Evolutionary conservation across 2,329 filamentous ascomycete species (phyloP).

Genomic region (Metarhizium brunneum): DNA sequence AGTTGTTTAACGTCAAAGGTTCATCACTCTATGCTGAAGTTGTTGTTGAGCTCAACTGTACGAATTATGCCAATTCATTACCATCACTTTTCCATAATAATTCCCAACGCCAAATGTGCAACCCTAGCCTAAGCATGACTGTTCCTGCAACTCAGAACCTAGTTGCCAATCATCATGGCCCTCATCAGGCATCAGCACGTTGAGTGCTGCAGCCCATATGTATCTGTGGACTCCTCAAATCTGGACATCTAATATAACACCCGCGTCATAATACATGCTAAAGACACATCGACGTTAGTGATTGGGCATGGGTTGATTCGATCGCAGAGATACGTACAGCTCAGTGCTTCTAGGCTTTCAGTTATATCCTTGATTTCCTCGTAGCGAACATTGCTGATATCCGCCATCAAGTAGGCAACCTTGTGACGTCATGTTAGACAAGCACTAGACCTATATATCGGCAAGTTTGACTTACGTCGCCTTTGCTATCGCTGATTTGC

Average conservation of each 20-base stretch:
- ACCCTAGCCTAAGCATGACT: neutral
- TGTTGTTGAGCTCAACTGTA: constrained; percentile 6
- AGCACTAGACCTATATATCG: neutral
- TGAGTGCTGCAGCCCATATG: neutral
- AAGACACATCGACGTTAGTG: neutral
- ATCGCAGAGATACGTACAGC: constrained; percentile 46
- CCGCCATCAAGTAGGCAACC: constrained; percentile 94
- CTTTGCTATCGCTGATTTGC: constrained; percentile 93
- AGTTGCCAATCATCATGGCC: neutral
- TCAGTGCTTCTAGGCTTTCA: constrained; percentile 70
- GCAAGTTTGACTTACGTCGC: constrained; percentile 51
- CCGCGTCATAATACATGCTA: constrained; percentile 37
- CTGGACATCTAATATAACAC: constrained; percentile 31
- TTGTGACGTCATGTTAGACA: constrained; percentile 16
- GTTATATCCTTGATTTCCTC: constrained; percentile 79
- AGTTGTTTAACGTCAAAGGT: neutral
- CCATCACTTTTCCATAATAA: neutral
- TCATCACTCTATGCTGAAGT: neutral
- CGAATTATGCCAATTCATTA: neutral
- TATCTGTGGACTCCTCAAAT: neutral
- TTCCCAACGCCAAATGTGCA: neutral
- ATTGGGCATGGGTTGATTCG: neutral
- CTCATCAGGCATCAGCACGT: neutral
- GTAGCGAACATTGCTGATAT: constrained; percentile 79
- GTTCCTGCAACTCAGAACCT: neutral